Evolutionary conservation across 148 eudicot genomes (phyloP).

Genomic region (Cornus kousa): DNA sequence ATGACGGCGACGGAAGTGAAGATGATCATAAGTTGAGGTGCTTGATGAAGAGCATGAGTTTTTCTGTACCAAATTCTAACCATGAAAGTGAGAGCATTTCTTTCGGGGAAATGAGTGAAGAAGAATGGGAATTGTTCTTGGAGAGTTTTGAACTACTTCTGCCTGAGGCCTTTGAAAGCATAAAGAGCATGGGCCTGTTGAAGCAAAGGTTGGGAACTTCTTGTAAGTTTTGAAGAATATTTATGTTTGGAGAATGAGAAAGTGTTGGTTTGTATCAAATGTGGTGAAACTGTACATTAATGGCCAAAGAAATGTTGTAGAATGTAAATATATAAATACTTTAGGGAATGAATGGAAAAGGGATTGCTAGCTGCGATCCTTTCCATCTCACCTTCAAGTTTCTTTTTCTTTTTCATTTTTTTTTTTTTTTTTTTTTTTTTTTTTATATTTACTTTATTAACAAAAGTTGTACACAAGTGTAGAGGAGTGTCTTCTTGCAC

Average conservation of each 20-base stretch:
- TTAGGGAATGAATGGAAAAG: slow-evolving; percentile 23
- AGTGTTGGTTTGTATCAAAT: neutral
- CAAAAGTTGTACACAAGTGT: neutral
- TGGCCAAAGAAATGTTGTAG: neutral
- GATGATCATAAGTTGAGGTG: slow-evolving; percentile 22
- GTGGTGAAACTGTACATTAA: neutral
- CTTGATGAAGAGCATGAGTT: slow-evolving; percentile 54
- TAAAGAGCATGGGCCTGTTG: slow-evolving; percentile 44
- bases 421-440: neutral
- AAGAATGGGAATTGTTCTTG: slow-evolving; percentile 66
- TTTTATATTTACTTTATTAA: neutral
- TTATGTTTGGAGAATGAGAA: neutral
- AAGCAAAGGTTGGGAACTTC: slow-evolving; percentile 71
- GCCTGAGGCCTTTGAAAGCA: slow-evolving; percentile 66
- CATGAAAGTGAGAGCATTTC: slow-evolving; percentile 48
- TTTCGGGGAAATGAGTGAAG: slow-evolving; percentile 56
- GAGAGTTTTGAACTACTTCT: slow-evolving; percentile 56
- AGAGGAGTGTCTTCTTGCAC: neutral
- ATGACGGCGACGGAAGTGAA: slow-evolving; percentile 15
- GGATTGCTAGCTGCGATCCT: slow-evolving; percentile 37
- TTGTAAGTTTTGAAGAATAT: slow-evolving; percentile 40
- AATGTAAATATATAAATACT: slow-evolving; percentile 12
- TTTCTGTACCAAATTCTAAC: slow-evolving; percentile 38
- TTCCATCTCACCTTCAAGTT: slow-evolving; percentile 18
- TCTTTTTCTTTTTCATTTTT: neutral